phyloP scores from a whole-genome alignment of 306 rosid genomes.

The Cyamopsis tetragonoloba region DNA sequence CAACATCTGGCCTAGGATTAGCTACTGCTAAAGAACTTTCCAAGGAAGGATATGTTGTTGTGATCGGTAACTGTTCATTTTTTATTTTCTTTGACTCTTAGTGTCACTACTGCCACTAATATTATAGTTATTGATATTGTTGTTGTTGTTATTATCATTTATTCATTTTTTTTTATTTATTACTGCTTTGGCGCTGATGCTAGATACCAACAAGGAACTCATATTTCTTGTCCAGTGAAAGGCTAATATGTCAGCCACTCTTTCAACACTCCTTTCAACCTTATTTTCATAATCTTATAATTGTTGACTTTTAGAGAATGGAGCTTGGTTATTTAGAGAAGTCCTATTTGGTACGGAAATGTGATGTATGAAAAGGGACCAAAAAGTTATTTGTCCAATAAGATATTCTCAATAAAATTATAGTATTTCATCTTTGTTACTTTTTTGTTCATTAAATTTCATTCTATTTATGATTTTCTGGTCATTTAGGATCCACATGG shows the following conservation, averaged over 20 bases:
- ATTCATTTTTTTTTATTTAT: background rate
- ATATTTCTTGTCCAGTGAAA: background rate
- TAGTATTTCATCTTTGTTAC: too few species aligned
- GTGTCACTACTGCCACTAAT: too few species aligned
- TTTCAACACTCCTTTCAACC: background rate
- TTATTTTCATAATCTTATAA: background rate
- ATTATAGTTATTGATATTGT: too few species aligned
- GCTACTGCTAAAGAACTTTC: slow-evolving; percentile 73
- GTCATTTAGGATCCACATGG: background rate
- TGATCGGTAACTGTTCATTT: slow-evolving; percentile 50
- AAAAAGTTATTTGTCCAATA: too few species aligned
- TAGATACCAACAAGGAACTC: background rate
- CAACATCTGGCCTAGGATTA: slow-evolving; percentile 89
- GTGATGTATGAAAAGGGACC: too few species aligned
- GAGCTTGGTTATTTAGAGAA: background rate
- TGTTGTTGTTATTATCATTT: too few species aligned
- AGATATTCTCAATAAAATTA: too few species aligned
- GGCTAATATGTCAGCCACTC: background rate
- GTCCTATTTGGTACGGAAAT: too few species aligned
- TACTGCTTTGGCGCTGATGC: background rate
- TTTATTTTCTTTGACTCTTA: background rate
- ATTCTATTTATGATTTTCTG: too few species aligned
- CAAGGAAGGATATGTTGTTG: slow-evolving; percentile 61
- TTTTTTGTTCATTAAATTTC: too few species aligned
- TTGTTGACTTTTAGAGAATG: background rate